A percentile compares a stretch with the other conserved stretches of the same genome.
Evolutionary conservation across 371 early-diverging fungal genomes (phyloP).

Genomic region (Umbelopsis sp.): DNA sequence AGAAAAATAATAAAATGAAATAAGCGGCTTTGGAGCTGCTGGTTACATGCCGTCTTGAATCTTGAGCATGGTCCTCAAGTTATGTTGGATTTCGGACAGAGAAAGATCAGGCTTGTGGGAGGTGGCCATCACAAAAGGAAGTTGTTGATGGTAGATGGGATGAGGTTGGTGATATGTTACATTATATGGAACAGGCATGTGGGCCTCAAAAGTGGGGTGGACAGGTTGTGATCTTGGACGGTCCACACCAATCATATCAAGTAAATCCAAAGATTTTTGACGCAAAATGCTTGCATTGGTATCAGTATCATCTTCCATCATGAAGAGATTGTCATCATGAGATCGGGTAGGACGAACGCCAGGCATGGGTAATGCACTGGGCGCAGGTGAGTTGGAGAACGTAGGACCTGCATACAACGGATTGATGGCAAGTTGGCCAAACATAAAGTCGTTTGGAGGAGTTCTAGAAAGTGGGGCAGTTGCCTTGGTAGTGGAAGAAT

Average conservation of each 20-base stretch:
- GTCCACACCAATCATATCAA: constrained; percentile 5
- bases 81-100: constrained; percentile 51
- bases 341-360: constrained; percentile 41
- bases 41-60: constrained; percentile 24
- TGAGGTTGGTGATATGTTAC: constrained; percentile 16
- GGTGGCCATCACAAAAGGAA: constrained; percentile 27
- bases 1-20: neutral
- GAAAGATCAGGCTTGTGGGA: constrained; percentile 31
- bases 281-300: constrained; percentile 4
- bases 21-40: neutral
- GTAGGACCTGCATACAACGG: constrained; percentile 75
- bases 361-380: constrained; percentile 71
- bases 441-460: constrained; percentile 9
- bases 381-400: constrained; percentile 82
- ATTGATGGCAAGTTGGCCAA: constrained; percentile 5
- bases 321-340: constrained; percentile 27
- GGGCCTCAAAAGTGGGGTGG: neutral
- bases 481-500: constrained; percentile 1
- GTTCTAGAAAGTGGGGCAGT: neutral
- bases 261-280: constrained; percentile 11
- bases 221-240: constrained; percentile 13
- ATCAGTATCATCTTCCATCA: constrained; percentile 23
- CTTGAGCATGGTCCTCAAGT: constrained; percentile 51
- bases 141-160: constrained; percentile 24
- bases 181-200: constrained; percentile 4